phyloP scores from a whole-genome alignment of 176 grass and related monocot species.

The Aegilops longissima region DNA sequence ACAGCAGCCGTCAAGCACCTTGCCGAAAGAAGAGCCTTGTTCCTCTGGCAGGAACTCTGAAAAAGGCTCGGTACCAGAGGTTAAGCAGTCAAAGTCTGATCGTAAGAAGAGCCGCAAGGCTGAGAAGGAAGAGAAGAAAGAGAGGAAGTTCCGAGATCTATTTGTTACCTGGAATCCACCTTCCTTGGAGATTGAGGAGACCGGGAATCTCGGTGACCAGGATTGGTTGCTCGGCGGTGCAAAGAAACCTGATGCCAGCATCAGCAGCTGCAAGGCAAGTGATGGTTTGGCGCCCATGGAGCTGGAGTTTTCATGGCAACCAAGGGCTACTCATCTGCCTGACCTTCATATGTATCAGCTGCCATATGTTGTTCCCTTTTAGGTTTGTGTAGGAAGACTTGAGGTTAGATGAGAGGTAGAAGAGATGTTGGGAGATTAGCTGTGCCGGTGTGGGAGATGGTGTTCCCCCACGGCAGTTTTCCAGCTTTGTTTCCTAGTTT shows the following conservation, averaged over 20 bases:
- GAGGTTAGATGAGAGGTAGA: constrained; percentile 33
- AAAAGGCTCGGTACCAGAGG: neutral
- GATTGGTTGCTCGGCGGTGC: constrained; percentile 37
- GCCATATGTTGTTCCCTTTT: constrained; percentile 54
- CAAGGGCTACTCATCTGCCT: constrained; percentile 29
- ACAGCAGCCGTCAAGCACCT: neutral
- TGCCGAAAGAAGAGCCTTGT: constrained; percentile 33
- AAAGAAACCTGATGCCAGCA: constrained; percentile 31
- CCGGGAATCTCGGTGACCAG: neutral
- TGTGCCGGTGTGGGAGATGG: constrained; percentile 37
- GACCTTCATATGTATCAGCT: constrained; percentile 36
- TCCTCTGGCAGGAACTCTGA: constrained; percentile 26
- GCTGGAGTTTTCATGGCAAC: constrained; percentile 40
- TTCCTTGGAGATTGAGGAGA: neutral
- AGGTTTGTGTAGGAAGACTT: neutral
- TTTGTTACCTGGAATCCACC: constrained; percentile 53
- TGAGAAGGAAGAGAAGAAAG: constrained; percentile 58
- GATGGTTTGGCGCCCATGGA: constrained; percentile 21
- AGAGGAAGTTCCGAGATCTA: constrained; percentile 37
- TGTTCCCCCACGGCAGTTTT: constrained; percentile 45
- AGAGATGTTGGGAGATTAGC: constrained; percentile 31
- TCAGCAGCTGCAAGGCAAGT: constrained; percentile 21
- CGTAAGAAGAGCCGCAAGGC: constrained; percentile 39
- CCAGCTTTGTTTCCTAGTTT: constrained; percentile 38
- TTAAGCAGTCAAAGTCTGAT: constrained; percentile 34